These are phyloP conservation scores for Marchantia paleacea DNA, from an alignment of 225 moss, liverwort and hornwort species.

Conservation along the genomic window DNA sequence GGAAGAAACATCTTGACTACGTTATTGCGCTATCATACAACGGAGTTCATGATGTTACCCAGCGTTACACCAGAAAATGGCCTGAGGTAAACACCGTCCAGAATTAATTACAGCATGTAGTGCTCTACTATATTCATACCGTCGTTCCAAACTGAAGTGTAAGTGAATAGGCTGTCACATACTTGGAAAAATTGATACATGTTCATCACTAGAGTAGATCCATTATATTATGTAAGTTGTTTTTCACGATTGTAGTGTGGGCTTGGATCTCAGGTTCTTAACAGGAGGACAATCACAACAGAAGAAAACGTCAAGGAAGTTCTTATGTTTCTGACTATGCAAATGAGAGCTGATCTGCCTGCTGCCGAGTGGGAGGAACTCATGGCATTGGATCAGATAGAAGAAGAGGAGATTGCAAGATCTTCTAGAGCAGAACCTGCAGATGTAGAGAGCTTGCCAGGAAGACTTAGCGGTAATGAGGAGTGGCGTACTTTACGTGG, in stretches of 20 bases:
- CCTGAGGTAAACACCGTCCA: conserved; percentile 29
- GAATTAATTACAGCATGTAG: background rate
- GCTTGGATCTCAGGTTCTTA: conserved; percentile 29
- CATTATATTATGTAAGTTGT: background rate
- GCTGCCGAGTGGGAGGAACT: conserved; percentile 45
- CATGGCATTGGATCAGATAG: conserved; percentile 41
- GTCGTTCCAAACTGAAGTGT: background rate
- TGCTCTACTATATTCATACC: background rate
- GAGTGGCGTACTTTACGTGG: conserved; percentile 60
- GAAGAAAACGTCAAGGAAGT: conserved; percentile 58
- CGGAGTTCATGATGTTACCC: conserved; percentile 65
- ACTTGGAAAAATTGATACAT: background rate
- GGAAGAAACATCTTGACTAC: conserved; percentile 66
- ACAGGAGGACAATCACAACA: conserved; percentile 48
- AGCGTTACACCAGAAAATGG: conserved; percentile 68
- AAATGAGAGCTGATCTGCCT: conserved; percentile 40
- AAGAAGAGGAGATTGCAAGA: conserved; percentile 47
- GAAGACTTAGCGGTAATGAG: conserved; percentile 61
- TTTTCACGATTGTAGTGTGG: background rate
- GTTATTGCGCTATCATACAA: conserved; percentile 54
- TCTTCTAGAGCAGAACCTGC: conserved; percentile 15
- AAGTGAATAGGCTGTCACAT: background rate
- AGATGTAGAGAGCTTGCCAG: conserved; percentile 35
- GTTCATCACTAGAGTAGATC: background rate
- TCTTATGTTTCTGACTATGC: conserved; percentile 45